Conservation (phyloP, 345 rosid species). For the Excoecaria agallocha region DNA sequence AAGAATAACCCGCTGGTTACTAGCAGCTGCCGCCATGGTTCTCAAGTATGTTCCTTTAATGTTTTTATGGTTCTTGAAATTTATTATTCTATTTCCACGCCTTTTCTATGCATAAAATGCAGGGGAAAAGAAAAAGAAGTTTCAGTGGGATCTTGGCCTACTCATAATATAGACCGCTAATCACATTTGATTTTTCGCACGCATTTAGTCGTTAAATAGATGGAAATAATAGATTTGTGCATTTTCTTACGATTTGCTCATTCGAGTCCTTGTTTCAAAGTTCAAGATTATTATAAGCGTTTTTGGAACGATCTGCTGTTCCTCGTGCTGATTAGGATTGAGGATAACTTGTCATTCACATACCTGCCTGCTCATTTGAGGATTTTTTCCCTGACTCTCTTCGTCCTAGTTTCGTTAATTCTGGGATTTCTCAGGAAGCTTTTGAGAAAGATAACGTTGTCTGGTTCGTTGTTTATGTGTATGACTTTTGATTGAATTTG, state of each 20-base stretch:
- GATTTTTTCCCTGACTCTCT: too few species aligned
- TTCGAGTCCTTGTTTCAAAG: neutral
- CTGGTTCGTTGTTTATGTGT: too few species aligned
- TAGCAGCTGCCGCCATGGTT: conserved; percentile 11
- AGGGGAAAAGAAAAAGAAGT: neutral
- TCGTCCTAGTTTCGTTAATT: too few species aligned
- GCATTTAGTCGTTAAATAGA: too few species aligned
- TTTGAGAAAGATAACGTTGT: too few species aligned
- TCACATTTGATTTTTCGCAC: too few species aligned
- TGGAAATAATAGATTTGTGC: neutral
- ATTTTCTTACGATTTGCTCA: neutral
- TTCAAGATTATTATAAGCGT: neutral
- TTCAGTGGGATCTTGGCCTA: neutral
- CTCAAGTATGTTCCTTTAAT: conserved; percentile 11
- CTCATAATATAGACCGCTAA: neutral
- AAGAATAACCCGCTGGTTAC: neutral
- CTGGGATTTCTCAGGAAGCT: too few species aligned
- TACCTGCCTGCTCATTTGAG: too few species aligned
- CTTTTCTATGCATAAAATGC: neutral
- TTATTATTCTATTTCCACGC: neutral
- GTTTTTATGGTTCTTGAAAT: neutral
- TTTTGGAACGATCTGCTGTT: neutral
- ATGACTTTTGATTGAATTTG: too few species aligned
- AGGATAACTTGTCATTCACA: neutral
- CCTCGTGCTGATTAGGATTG: neutral